Evolutionary conservation across 345 rosid species (phyloP), one percentile per base, ranked within the genome.

Genomic region (Linum usitatissimum): DNA sequence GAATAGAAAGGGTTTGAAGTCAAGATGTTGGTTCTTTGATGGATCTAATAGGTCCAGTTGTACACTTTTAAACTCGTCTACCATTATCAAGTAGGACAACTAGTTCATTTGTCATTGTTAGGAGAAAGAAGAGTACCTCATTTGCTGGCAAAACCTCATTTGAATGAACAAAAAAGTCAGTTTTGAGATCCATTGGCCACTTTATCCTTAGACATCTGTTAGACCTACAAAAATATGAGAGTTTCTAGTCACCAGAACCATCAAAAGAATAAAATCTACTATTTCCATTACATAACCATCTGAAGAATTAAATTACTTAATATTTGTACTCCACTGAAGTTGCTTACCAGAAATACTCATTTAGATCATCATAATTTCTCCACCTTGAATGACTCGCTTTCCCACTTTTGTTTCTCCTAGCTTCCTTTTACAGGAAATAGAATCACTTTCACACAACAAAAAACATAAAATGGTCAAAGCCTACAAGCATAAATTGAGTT

Each of bases 311-410:
- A 69, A 61, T 42, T 42, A 70, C 8, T 69, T 30, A 66, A 64
- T 62, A 18, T 6, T 5, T 18, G 8, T 18, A 28, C 60, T 61
- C 21, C 45, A 8, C 59, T 61, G 59, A 76, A 48, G 54, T 19
- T 71, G 73, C 79, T 77, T 69, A 93, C 99, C 99, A 93, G 66
- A 93, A 93, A 79, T 87, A 93, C 80, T 93, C 99, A 71, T 93
- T 93, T 60, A 93, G 68, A 71, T 93, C 99, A 77, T 93, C 99
- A 68, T 93, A 93, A 67, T 93, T 93, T 77, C 99, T 90, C 99
- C 97, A 90, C 75, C 65, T 84, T 53, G 99, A 87, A 81, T 90
- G 97, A 76, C 99, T 90, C 60, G 88, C 92, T 73, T 74, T 87
- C 72, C 99, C 97, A 62, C 71, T 74, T 75, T 79, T 75, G 81